Percentiles rank a stretch among this genome's conserved stretches.
Conservation (phyloP, 2,329 filamentous ascomycete species). For the Chaetomium sp. region DNA sequence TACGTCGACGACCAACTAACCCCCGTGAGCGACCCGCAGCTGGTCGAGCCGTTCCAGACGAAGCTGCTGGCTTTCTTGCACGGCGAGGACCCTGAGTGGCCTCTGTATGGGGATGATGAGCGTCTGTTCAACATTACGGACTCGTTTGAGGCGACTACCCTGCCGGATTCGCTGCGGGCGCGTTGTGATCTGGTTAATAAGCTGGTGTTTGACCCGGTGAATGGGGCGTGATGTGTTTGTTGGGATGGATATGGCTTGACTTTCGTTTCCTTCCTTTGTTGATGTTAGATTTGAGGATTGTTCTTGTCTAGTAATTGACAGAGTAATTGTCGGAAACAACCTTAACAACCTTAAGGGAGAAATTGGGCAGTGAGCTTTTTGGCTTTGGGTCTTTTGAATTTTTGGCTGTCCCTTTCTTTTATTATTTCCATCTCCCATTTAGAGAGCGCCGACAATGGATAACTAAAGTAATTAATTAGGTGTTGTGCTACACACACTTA, state of each 20-base stretch:
- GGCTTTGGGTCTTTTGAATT: no score
- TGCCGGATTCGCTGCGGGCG: not conserved
- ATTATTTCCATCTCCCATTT: no score
- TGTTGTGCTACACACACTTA: no score
- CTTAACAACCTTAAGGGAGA: no score
- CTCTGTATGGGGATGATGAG: not conserved
- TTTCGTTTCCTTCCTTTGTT: no score
- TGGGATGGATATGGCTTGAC: not conserved
- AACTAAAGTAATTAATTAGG: no score
- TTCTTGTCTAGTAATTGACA: no score
- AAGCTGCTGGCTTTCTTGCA: not conserved
- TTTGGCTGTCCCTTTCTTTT: no score
- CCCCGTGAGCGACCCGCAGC: not conserved
- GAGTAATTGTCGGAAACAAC: no score
- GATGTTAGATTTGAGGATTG: no score
- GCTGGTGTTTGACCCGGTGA: not conserved
- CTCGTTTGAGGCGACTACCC: not conserved
- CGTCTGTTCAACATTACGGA: not conserved
- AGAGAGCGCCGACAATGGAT: no score
- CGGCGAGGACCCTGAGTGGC: not conserved
- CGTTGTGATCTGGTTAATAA: not conserved
- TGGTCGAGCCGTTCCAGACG: not conserved
- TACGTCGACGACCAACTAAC: not conserved
- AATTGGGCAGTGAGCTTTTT: no score
- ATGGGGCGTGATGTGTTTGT: not conserved